Conservation (phyloP, 345 rosid species). For the Bruguiera parviflora region DNA sequence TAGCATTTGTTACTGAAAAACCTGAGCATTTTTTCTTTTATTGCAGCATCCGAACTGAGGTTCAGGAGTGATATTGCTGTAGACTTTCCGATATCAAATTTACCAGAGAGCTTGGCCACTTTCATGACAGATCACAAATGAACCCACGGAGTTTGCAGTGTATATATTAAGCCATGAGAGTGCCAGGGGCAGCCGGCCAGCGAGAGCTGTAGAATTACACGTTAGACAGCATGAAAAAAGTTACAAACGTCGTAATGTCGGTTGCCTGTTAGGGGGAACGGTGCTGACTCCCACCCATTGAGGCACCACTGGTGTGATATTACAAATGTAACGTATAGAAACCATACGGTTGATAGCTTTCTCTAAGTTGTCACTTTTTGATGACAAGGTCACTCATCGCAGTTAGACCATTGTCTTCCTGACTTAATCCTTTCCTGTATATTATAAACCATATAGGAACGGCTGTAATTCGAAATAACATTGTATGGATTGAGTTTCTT, state of each 20-base stretch:
- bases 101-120: conserved; percentile 8
- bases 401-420: not conserved
- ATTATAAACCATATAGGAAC: conserved; percentile 20
- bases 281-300: not conserved
- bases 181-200: not conserved
- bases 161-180: not conserved
- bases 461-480: conserved; percentile 17
- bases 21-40: not conserved
- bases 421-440: conserved; percentile 25
- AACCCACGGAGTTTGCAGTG: conserved; percentile 1
- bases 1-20: not conserved
- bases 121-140: not conserved
- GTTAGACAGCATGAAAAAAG: not conserved
- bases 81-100: not conserved
- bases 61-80: not conserved
- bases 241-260: not conserved
- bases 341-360: conserved; percentile 18
- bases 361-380: conserved; percentile 7
- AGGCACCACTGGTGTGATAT: conserved; percentile 28
- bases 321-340: conserved; percentile 17
- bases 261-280: not conserved
- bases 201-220: not conserved
- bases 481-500: not conserved
- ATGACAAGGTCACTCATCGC: conserved; percentile 13
- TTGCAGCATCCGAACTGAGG: conserved; percentile 25